A percentile compares a stretch with the other conserved stretches of the same genome.
Evolutionary conservation across 768 basidiomycete genomes (phyloP).

Genomic region (Russula compacta): DNA sequence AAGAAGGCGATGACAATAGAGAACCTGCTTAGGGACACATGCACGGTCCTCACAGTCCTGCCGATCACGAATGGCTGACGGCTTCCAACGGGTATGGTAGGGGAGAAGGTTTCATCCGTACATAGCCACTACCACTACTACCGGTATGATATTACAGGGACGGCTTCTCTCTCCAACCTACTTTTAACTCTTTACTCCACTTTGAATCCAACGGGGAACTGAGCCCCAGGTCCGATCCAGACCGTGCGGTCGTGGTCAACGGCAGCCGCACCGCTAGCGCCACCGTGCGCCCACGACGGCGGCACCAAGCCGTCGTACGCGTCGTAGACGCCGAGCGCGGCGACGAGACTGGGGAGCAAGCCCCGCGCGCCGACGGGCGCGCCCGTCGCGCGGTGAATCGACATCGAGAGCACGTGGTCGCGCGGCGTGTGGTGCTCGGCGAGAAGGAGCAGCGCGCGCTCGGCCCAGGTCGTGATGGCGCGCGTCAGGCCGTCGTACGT

Average conservation of each 20-base stretch:
- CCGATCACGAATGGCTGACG: no score
- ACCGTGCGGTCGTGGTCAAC: not conserved
- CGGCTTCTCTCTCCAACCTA: no score
- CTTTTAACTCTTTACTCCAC: no score
- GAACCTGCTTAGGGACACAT: no score
- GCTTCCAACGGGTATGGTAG: no score
- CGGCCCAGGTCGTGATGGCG: not conserved
- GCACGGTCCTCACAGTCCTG: no score
- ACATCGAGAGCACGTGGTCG: constrained; percentile 1
- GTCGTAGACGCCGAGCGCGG: not conserved
- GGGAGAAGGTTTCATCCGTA: no score
- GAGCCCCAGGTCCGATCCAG: not conserved
- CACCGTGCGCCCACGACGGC: not conserved
- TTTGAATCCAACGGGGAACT: not conserved
- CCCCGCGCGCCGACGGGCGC: not conserved
- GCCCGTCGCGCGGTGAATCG: not conserved
- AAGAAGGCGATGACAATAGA: no score
- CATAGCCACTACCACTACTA: no score
- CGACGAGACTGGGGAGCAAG: not conserved
- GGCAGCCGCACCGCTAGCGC: not conserved
- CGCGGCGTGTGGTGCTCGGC: not conserved
- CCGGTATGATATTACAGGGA: no score
- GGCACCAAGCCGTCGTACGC: constrained; percentile 4
- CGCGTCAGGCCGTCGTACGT: not conserved
- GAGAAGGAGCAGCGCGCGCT: not conserved